phyloP scores from a whole-genome alignment of 192 early-diverging fungal species.

The Linnemannia hyalina region DNA sequence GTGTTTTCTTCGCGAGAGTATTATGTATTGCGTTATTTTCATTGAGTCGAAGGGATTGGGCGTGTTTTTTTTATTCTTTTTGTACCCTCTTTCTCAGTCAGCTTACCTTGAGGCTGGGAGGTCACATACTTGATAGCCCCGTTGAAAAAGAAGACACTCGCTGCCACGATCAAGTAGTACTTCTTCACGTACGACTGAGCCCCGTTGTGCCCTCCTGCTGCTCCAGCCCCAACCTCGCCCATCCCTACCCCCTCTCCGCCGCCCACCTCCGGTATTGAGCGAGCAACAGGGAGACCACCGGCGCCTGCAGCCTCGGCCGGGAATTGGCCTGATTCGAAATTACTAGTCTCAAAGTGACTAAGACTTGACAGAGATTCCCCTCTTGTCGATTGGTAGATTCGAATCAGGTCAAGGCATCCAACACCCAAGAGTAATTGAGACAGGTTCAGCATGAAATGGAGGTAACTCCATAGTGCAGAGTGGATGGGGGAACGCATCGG shows the following conservation, averaged over 20 bases:
- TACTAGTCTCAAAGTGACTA: neutral
- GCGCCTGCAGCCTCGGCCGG: neutral
- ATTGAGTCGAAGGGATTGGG: neutral
- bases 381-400: slow-evolving; percentile 30
- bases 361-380: neutral
- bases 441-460: slow-evolving; percentile 65
- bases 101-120: slow-evolving; percentile 35
- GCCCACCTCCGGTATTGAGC: neutral
- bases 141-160: slow-evolving; percentile 45
- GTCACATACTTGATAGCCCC: slow-evolving; percentile 43
- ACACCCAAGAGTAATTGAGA: slow-evolving; percentile 65
- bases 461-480: slow-evolving; percentile 58
- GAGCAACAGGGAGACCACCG: neutral
- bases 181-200: slow-evolving; percentile 31
- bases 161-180: slow-evolving; percentile 40
- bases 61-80: neutral
- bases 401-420: slow-evolving; percentile 60
- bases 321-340: neutral
- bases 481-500: slow-evolving; percentile 27
- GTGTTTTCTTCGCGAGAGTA: neutral
- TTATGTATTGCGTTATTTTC: neutral
- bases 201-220: neutral
- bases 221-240: neutral
- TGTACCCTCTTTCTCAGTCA: neutral
- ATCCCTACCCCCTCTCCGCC: neutral